phyloP scores from a whole-genome alignment of 331 rosid species.

The Malus hybrid region DNA sequence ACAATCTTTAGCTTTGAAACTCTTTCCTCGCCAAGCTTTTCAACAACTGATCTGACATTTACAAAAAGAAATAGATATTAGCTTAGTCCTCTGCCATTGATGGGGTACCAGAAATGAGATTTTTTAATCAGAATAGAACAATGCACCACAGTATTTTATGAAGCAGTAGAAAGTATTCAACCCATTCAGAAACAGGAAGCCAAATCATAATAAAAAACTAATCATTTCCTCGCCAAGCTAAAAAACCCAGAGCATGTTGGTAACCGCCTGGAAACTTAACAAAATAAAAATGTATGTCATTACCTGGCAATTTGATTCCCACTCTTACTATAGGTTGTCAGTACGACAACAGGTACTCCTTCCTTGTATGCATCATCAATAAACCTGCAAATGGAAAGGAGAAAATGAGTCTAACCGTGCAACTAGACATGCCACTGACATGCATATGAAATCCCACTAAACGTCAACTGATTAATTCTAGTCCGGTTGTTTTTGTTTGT shows the following conservation, averaged over 20 bases:
- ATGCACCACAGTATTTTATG: too few relatives aligned
- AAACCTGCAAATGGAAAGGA: conserved; percentile 45
- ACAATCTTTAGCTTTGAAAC: conserved; percentile 49
- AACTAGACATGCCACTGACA: neutral
- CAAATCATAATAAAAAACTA: too few relatives aligned
- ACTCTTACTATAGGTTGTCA: conserved; percentile 66
- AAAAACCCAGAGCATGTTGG: neutral
- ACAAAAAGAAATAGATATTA: too few relatives aligned
- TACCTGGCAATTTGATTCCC: conserved; percentile 66
- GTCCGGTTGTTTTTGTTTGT: neutral
- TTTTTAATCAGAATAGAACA: too few relatives aligned
- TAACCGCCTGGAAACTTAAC: neutral
- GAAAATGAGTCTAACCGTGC: neutral
- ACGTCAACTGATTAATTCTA: neutral
- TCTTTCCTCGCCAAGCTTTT: conserved; percentile 76
- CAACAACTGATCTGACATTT: conserved; percentile 3
- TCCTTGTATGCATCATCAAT: conserved; percentile 60
- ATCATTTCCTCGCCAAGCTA: too few relatives aligned
- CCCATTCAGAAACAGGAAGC: too few relatives aligned
- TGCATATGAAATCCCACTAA: neutral
- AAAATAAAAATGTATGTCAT: neutral
- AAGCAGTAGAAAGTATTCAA: too few relatives aligned
- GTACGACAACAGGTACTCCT: conserved; percentile 63
- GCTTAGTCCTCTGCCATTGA: too few relatives aligned
- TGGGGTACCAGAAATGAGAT: neutral